Percentiles rank a stretch among this genome's conserved stretches.
Evolutionary conservation across 2,329 filamentous ascomycete species (phyloP).

Genomic region (Paraconiothyrium brasiliense): DNA sequence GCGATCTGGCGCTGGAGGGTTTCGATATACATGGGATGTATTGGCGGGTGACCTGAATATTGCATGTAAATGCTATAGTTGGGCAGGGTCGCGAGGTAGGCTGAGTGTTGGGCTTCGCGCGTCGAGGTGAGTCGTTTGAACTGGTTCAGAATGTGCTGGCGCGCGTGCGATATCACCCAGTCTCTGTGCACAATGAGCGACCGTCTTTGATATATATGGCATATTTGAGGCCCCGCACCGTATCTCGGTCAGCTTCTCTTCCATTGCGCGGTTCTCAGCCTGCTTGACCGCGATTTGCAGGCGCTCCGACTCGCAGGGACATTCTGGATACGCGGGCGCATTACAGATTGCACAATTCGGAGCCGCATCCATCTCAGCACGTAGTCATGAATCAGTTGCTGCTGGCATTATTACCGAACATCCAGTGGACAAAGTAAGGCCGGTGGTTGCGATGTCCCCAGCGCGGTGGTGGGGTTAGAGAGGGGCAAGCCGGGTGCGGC

Average conservation of each 20-base stretch:
- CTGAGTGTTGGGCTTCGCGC: conserved; percentile 53
- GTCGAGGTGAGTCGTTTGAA: conserved; percentile 53
- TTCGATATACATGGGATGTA: conserved; percentile 52
- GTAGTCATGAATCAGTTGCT: conserved; percentile 33
- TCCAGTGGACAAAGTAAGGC: conserved; percentile 15
- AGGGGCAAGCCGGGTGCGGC: conserved; percentile 18
- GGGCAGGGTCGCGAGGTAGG: conserved; percentile 56
- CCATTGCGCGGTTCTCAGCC: conserved; percentile 51
- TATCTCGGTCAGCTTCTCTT: conserved; percentile 45
- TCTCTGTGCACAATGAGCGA: conserved; percentile 48
- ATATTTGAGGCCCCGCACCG: conserved; percentile 32
- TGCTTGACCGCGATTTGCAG: conserved; percentile 52
- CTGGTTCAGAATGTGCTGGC: conserved; percentile 55
- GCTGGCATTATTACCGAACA: conserved; percentile 40
- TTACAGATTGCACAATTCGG: conserved; percentile 54
- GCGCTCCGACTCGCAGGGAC: conserved; percentile 51
- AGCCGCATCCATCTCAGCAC: conserved; percentile 48
- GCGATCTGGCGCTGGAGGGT: conserved; percentile 63
- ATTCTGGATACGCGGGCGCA: conserved; percentile 51
- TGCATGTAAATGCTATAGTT: conserved; percentile 59
- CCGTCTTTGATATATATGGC: neutral
- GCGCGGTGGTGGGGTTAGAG: conserved; percentile 10
- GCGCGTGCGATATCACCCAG: conserved; percentile 58
- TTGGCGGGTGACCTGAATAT: conserved; percentile 56
- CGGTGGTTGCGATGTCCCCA: neutral